phyloP scores from a whole-genome alignment of 2,329 filamentous ascomycete genomes.

The Alternaria gansuensis region DNA sequence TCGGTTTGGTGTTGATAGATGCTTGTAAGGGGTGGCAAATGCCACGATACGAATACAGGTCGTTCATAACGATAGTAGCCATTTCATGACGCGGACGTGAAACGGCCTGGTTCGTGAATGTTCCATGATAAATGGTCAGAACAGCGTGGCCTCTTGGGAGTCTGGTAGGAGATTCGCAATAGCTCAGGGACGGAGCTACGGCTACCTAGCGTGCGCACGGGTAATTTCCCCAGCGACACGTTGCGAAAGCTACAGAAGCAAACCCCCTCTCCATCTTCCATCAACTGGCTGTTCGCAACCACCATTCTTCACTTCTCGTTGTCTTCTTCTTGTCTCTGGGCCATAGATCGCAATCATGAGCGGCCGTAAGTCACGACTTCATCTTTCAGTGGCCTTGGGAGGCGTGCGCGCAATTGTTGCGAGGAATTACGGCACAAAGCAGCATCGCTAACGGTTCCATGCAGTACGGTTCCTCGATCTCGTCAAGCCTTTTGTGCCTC shows the following conservation, averaged over 20 bases:
- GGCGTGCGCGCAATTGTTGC: constrained; percentile 19
- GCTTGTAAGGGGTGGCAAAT: not conserved
- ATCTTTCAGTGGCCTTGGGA: constrained; percentile 36
- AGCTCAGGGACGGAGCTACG: constrained; percentile 42
- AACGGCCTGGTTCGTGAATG: not conserved
- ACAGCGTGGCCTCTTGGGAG: constrained; percentile 38
- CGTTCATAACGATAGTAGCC: not conserved
- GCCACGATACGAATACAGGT: not conserved
- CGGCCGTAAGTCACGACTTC: constrained; percentile 61
- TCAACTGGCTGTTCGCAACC: constrained; percentile 39
- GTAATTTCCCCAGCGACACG: constrained; percentile 43
- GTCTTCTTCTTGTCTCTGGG: constrained; percentile 47
- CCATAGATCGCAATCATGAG: constrained; percentile 62
- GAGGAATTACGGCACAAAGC: constrained; percentile 12
- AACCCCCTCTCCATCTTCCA: constrained; percentile 45
- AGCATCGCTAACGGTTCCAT: constrained; percentile 36
- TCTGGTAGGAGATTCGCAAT: constrained; percentile 30
- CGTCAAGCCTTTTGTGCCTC: constrained; percentile 99
- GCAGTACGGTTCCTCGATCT: constrained; percentile 98
- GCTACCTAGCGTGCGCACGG: constrained; percentile 32
- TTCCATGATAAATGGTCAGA: constrained; percentile 14
- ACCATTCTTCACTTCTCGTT: constrained; percentile 41
- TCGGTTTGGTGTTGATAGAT: not conserved
- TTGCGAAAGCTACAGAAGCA: constrained; percentile 41
- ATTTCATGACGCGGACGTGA: not conserved